Conservation (phyloP, 495 filamentous ascomycete species). For the Neurospora sp. region DNA sequence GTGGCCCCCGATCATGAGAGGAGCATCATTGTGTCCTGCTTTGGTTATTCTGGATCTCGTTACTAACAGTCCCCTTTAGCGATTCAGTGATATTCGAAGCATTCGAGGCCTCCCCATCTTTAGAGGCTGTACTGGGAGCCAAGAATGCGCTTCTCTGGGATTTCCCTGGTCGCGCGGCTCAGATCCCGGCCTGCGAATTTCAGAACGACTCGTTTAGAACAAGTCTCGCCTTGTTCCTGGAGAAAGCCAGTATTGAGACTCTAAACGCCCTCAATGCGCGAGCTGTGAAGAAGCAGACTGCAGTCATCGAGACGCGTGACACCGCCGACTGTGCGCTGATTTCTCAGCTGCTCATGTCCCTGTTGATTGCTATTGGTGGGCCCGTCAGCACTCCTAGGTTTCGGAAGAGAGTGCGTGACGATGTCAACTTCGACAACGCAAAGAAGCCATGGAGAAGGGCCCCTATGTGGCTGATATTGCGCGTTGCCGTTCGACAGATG, state of each 20-base stretch:
- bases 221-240: not conserved
- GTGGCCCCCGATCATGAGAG: conserved; percentile 10
- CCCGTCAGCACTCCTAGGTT: conserved; percentile 18
- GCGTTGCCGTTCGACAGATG: conserved; percentile 42
- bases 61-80: not conserved
- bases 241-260: not conserved
- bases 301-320: not conserved
- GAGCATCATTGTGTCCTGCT: not conserved
- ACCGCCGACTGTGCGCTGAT: not conserved
- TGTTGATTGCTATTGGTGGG: not conserved
- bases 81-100: conserved; percentile 1
- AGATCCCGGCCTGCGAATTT: not conserved
- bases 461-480: conserved; percentile 49
- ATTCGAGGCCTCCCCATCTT: conserved; percentile 5
- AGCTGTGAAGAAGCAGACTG: not conserved
- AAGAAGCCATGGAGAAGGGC: conserved; percentile 47
- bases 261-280: not conserved
- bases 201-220: not conserved
- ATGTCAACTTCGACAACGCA: conserved; percentile 38
- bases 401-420: conserved; percentile 50
- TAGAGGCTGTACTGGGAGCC: conserved; percentile 1
- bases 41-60: not conserved
- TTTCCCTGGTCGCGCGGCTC: conserved; percentile 1
- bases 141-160: not conserved
- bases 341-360: not conserved